These are phyloP conservation scores for Dipodascopsis tothii DNA, from an alignment of 805 yeast genomes.

Conservation along the genomic window DNA sequence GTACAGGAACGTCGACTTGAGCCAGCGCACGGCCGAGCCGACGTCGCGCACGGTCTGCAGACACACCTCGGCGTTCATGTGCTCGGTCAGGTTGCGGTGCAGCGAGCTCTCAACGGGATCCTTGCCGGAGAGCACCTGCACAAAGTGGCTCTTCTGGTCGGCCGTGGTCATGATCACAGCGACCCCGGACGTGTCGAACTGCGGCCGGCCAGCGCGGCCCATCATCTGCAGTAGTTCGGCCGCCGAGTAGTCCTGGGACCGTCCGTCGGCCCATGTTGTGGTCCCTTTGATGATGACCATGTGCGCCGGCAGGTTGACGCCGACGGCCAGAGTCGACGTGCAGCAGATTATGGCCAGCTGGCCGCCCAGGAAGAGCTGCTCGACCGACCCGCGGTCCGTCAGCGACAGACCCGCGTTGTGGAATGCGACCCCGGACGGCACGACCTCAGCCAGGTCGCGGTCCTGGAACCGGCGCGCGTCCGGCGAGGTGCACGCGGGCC, in stretches of 20 bases:
- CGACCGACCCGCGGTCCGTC: conserved; percentile 43
- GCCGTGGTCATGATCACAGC: conserved; percentile 43
- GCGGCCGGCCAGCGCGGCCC: conserved; percentile 39
- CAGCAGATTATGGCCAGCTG: conserved; percentile 42
- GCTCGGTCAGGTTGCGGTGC: conserved; percentile 22
- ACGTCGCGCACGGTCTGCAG: conserved; percentile 36
- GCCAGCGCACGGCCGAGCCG: conserved; percentile 41
- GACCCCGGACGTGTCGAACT: conserved; percentile 45
- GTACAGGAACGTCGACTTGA: conserved; percentile 45
- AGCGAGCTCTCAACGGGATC: conserved; percentile 41
- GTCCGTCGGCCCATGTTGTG: conserved; percentile 40
- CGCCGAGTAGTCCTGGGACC: conserved; percentile 40
- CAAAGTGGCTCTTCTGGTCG: conserved; percentile 35
- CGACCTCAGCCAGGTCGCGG: conserved; percentile 7
- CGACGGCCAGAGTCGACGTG: conserved; percentile 55
- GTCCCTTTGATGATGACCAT: conserved; percentile 57
- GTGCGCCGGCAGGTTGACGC: conserved; percentile 56
- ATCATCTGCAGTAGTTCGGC: conserved; percentile 54
- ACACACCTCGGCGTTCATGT: conserved; percentile 38
- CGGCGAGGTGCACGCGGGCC: conserved; percentile 41
- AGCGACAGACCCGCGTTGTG: conserved; percentile 54
- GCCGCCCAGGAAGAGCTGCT: conserved; percentile 40
- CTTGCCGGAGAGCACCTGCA: conserved; percentile 37
- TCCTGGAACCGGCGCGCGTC: conserved; percentile 34
- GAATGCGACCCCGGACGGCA: conserved; percentile 39